Conservation (phyloP, 805 yeast species). For the Saccharomycopsis sp. region DNA sequence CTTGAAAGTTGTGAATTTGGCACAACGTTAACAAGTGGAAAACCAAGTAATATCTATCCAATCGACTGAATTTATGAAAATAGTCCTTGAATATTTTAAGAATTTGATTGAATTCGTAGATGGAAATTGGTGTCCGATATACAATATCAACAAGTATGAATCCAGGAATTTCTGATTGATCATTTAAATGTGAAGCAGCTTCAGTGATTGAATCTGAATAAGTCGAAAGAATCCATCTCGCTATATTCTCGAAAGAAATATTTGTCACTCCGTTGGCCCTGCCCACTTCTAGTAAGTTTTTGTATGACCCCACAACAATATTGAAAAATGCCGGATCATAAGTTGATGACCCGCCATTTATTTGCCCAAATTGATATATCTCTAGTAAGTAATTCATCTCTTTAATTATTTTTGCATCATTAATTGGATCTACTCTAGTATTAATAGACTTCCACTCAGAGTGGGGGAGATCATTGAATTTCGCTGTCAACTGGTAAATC, state of each 20-base stretch:
- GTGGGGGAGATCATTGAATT: too few species aligned
- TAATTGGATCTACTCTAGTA: background rate
- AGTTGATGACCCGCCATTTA: background rate
- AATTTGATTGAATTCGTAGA: slow-evolving; percentile 6
- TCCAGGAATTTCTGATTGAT: slow-evolving; percentile 1
- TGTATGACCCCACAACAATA: background rate
- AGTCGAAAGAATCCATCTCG: background rate
- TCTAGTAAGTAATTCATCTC: background rate
- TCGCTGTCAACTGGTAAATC: too few species aligned
- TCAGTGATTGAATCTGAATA: slow-evolving; percentile 5
- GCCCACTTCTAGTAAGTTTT: background rate
- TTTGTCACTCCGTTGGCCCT: background rate
- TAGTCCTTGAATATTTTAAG: slow-evolving; percentile 7
- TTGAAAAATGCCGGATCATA: background rate
- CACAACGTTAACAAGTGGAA: slow-evolving; percentile 8
- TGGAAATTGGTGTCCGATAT: slow-evolving; percentile 6
- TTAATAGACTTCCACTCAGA: too few species aligned
- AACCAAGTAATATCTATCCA: slow-evolving; percentile 8
- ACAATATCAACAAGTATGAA: slow-evolving; percentile 5
- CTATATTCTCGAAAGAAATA: background rate
- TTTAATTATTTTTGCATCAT: background rate
- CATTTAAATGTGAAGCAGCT: slow-evolving; percentile 1
- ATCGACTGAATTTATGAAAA: slow-evolving; percentile 1
- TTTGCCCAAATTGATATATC: too few species aligned
- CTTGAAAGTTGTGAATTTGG: slow-evolving; percentile 2